These are phyloP conservation scores for Elongisporangium undulatum DNA, from an alignment of 352 stramenopile species.

Conservation along the genomic window DNA sequence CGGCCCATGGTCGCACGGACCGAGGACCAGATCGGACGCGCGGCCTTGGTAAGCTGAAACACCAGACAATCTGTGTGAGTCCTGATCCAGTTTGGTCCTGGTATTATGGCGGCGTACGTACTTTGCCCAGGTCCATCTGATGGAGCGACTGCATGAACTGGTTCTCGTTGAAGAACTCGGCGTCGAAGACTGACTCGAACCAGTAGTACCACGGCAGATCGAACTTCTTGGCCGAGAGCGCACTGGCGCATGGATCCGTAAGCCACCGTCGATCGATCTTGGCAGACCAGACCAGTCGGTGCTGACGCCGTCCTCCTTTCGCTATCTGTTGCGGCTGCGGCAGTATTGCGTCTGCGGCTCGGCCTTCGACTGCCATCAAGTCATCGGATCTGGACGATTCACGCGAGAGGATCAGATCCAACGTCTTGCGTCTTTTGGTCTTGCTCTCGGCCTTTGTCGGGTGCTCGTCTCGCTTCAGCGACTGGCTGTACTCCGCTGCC, in stretches of 20 bases:
- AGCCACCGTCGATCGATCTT: constrained; percentile 4
- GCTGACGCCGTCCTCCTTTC: constrained; percentile 5
- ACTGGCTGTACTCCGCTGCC: not conserved
- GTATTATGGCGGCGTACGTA: constrained; percentile 9
- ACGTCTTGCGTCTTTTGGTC: not conserved
- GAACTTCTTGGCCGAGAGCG: constrained; percentile 21
- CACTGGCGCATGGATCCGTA: not conserved
- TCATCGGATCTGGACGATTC: not conserved
- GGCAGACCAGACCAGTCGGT: constrained; percentile 4
- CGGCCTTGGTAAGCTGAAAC: constrained; percentile 39
- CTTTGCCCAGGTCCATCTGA: constrained; percentile 59
- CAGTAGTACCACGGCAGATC: constrained; percentile 63
- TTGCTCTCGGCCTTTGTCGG: not conserved
- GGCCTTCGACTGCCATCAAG: not conserved
- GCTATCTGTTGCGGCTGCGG: not conserved
- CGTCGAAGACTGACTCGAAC: constrained; percentile 65
- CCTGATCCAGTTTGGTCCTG: no score
- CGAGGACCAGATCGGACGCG: constrained; percentile 69
- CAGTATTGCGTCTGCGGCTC: not conserved
- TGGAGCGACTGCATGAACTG: constrained; percentile 73
- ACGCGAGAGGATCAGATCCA: not conserved
- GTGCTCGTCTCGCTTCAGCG: not conserved
- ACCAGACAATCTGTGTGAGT: no score
- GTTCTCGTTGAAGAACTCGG: constrained; percentile 70
- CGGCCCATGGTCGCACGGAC: constrained; percentile 72